Conservation (phyloP, 164 flowering plant species). For the Sextonia rubra region DNA sequence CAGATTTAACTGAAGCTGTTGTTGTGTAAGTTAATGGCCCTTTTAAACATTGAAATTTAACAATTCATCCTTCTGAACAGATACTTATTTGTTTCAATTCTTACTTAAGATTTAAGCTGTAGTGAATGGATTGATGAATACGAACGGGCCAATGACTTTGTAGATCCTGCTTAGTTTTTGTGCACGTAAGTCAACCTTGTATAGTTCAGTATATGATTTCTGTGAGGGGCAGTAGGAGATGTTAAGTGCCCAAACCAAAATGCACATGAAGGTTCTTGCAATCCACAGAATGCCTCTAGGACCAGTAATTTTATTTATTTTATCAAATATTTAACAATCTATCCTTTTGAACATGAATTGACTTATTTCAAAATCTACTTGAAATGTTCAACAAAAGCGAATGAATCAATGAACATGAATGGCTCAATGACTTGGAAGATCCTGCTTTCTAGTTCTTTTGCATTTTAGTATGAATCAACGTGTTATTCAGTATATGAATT, state of each 20-base stretch:
- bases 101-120: conserved; percentile 4
- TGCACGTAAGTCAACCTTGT: not conserved
- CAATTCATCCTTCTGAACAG: not conserved
- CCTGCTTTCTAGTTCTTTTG: not conserved
- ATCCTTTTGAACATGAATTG: not conserved
- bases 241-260: not conserved
- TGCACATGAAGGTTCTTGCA: not conserved
- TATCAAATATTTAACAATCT: not conserved
- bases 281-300: no score
- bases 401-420: conserved; percentile 15
- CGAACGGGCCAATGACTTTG: conserved; percentile 11
- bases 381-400: conserved; percentile 9
- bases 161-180: not conserved
- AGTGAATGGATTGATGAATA: conserved; percentile 21
- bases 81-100: no score
- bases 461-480: not conserved
- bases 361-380: not conserved
- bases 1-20: conserved; percentile 13
- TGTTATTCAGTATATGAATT: not conserved
- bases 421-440: conserved; percentile 4
- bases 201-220: not conserved
- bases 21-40: conserved; percentile 12
- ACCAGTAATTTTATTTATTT: no score
- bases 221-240: not conserved
- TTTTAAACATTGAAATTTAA: not conserved